Conservation (phyloP, 208 protist genomes). For the Leishmania guyanensis region DNA sequence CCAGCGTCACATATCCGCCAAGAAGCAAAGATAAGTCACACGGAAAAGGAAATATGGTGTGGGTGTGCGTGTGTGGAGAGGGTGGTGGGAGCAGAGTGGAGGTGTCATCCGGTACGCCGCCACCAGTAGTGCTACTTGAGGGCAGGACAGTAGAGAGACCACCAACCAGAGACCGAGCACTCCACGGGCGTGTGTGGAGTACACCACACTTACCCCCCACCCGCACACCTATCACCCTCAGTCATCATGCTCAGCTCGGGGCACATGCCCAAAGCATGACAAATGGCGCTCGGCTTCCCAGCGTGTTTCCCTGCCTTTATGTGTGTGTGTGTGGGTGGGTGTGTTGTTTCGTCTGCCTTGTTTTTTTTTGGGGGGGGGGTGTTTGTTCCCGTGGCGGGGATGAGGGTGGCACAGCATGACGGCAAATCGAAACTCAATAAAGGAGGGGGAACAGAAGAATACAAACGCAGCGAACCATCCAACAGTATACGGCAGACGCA, state of each 20-base stretch:
- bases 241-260: neutral
- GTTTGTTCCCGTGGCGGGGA: neutral
- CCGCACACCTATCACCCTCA: neutral
- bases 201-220: neutral
- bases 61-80: neutral
- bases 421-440: neutral
- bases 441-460: neutral
- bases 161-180: neutral
- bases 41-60: neutral
- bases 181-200: neutral
- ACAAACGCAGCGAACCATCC: neutral
- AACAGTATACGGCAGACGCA: neutral
- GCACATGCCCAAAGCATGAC: neutral
- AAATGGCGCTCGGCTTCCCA: neutral
- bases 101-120: neutral
- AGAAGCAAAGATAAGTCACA: neutral
- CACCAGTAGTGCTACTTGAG: neutral
- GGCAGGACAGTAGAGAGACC: neutral
- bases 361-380: neutral
- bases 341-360: neutral
- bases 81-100: neutral
- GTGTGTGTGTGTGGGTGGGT: neutral
- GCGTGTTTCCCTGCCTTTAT: neutral
- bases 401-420: conserved; percentile 1
- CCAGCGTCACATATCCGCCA: neutral